phyloP scores from a whole-genome alignment of 768 basidiomycete genomes.

The Termitomyces titanicus region DNA sequence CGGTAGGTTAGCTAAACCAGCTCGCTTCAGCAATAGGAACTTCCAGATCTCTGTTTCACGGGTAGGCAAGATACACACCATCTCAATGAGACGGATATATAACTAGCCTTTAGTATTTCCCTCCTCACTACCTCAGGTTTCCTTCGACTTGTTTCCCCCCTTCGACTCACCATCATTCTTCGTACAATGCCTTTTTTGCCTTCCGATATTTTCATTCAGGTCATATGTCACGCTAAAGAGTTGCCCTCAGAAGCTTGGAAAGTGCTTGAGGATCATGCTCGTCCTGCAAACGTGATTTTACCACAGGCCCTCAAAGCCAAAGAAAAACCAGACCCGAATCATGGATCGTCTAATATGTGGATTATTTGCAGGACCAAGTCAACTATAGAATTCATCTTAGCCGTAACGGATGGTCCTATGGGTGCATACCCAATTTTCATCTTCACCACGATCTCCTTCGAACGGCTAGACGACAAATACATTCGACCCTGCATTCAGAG shows the following conservation, averaged over 20 bases:
- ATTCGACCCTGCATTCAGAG: conserved; percentile 36
- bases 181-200: conserved; percentile 11
- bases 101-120: background rate
- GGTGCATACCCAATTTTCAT: conserved; percentile 70
- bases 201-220: conserved; percentile 3
- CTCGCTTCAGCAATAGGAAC: background rate
- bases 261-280: conserved; percentile 31
- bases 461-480: conserved; percentile 31
- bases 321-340: conserved; percentile 3
- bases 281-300: conserved; percentile 39
- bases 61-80: conserved; percentile 1
- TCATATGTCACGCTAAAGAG: conserved; percentile 26
- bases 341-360: conserved; percentile 27
- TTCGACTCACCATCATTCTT: background rate
- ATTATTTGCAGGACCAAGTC: conserved; percentile 22
- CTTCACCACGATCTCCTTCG: conserved; percentile 39
- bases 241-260: conserved; percentile 35
- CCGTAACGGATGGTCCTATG: conserved; percentile 52
- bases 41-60: conserved; percentile 1
- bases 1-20: background rate
- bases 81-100: background rate
- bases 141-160: background rate
- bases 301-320: conserved; percentile 32
- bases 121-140: background rate
- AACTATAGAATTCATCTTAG: conserved; percentile 50